A percentile compares a stretch with the other conserved stretches of the same genome.
phyloP scores from a whole-genome alignment of 495 filamentous ascomycete genomes.

The Neurospora sp. region DNA sequence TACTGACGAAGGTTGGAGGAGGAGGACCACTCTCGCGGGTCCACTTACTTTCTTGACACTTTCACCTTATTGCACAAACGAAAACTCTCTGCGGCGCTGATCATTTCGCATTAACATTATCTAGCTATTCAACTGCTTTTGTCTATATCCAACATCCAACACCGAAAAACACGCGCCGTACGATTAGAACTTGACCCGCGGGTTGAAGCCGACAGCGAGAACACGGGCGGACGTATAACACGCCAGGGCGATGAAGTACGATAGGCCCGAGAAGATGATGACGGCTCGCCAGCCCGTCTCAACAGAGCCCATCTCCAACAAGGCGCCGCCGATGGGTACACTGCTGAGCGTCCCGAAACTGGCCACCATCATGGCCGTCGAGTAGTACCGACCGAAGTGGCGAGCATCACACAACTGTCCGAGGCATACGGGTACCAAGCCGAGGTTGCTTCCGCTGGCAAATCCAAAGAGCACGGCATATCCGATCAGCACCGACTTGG shows the following conservation, averaged over 20 bases:
- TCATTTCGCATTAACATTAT: background rate
- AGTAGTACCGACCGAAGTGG: conserved; percentile 75
- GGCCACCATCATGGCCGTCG: conserved; percentile 81
- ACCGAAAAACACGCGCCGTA: background rate
- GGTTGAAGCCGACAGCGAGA: conserved; percentile 56
- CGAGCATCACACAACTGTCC: conserved; percentile 83
- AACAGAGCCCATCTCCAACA: conserved; percentile 36
- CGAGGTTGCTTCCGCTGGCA: conserved; percentile 74
- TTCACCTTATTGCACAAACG: background rate
- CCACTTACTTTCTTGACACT: background rate
- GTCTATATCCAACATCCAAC: background rate
- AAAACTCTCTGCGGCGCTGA: background rate
- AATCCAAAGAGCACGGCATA: conserved; percentile 80
- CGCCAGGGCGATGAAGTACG: conserved; percentile 50
- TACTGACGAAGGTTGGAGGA: too few relatives aligned
- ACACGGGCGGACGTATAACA: conserved; percentile 55
- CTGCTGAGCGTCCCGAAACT: conserved; percentile 82
- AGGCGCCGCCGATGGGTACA: conserved; percentile 76
- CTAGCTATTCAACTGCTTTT: background rate
- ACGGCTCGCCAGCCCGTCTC: conserved; percentile 50
- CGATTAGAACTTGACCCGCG: conserved; percentile 36
- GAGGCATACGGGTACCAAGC: conserved; percentile 78
- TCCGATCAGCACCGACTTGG: conserved; percentile 51
- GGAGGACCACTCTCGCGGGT: background rate
- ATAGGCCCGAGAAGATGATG: conserved; percentile 55